These are phyloP conservation scores for Paramecium bursaria DNA, from an alignment of 73 alveolate species.

Conservation along the genomic window DNA sequence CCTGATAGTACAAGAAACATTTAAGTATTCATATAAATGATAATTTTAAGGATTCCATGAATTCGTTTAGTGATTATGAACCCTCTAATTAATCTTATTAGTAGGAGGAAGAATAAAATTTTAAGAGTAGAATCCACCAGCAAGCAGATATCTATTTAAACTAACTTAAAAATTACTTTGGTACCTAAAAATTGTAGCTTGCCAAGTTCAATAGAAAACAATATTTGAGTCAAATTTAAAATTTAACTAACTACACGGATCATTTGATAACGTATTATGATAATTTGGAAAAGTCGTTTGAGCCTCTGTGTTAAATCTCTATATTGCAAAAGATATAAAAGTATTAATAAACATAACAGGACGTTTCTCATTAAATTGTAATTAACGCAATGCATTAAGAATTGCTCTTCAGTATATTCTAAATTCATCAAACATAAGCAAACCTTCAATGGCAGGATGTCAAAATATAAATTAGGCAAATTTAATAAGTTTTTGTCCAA, in stretches of 20 bases:
- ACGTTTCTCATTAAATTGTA: neutral
- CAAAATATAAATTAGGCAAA: neutral
- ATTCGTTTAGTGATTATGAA: slow-evolving; percentile 22
- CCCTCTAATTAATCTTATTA: neutral
- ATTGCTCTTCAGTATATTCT: neutral
- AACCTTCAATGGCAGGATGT: slow-evolving; percentile 4
- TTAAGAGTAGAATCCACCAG: neutral
- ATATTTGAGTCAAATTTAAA: no score
- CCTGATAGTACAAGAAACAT: slow-evolving; percentile 47
- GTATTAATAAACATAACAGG: neutral
- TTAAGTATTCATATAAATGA: no score
- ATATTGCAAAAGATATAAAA: neutral
- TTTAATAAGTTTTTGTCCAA: neutral
- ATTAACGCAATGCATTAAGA: neutral
- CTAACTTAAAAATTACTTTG: neutral
- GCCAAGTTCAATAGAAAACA: neutral
- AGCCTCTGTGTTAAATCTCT: neutral
- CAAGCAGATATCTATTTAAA: neutral
- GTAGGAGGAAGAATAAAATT: neutral
- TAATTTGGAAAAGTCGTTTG: neutral
- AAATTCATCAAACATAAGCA: neutral
- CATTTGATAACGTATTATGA: neutral
- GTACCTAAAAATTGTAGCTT: neutral
- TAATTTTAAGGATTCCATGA: neutral
- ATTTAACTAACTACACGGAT: neutral